A percentile compares a stretch with the other conserved stretches of the same genome.
Conservation (phyloP, 2,329 filamentous ascomycete species). For the Pseudocercospora macadamiae region DNA sequence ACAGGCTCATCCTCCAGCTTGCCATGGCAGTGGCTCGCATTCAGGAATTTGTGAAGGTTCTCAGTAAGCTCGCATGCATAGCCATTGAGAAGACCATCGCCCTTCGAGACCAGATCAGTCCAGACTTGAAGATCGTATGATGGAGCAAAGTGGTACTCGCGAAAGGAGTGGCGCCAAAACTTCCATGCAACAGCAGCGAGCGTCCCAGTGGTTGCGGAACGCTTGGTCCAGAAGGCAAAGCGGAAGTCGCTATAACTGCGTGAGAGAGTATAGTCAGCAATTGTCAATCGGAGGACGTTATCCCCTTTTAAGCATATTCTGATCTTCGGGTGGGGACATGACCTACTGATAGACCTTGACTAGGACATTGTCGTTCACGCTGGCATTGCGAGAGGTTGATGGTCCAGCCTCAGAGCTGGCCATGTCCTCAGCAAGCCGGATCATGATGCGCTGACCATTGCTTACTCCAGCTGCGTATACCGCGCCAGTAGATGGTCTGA, state of each 20-base stretch:
- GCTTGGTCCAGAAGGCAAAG: constrained; percentile 34
- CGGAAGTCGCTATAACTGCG: no score
- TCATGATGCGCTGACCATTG: constrained; percentile 16
- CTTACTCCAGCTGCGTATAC: constrained; percentile 4
- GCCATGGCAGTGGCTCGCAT: constrained; percentile 24
- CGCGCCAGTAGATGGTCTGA: constrained; percentile 1
- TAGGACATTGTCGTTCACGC: constrained; percentile 8
- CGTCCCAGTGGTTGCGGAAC: constrained; percentile 24
- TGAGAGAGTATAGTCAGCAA: no score
- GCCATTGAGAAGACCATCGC: constrained; percentile 19
- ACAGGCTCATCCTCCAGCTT: constrained; percentile 28
- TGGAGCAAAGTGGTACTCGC: neutral
- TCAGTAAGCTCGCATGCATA: neutral
- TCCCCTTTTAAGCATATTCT: no score
- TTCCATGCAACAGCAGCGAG: constrained; percentile 31
- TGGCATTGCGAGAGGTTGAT: neutral
- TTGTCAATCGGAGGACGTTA: no score
- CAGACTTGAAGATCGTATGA: constrained; percentile 12
- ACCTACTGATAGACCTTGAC: constrained; percentile 26
- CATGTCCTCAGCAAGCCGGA: constrained; percentile 24
- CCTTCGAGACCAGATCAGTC: constrained; percentile 17
- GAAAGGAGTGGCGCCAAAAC: constrained; percentile 29
- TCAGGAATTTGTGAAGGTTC: constrained; percentile 24
- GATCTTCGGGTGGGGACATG: no score
- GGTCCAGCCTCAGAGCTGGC: neutral